Evolutionary conservation across 108 stramenopile genomes (phyloP).

Genomic region (Cyclotella sp.): DNA sequence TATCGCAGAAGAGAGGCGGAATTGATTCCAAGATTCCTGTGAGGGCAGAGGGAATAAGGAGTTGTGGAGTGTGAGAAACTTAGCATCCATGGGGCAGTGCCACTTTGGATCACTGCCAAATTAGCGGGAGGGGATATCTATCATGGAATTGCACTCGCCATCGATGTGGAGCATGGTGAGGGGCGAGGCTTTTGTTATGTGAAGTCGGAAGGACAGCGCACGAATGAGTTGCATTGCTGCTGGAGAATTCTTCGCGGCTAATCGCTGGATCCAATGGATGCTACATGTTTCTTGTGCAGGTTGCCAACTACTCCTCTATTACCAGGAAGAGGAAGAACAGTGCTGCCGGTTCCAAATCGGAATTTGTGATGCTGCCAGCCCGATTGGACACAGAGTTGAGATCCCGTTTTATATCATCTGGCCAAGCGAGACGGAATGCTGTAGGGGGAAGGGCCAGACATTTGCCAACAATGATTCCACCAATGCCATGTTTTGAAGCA

Average conservation of each 20-base stretch:
- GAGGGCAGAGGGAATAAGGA: background rate
- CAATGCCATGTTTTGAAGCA: too few relatives aligned
- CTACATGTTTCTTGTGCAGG: background rate
- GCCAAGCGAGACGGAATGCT: background rate
- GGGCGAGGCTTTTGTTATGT: background rate
- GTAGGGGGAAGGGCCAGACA: too few relatives aligned
- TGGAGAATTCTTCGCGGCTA: too few relatives aligned
- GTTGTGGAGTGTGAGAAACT: constrained; percentile 5
- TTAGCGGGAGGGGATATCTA: constrained; percentile 12
- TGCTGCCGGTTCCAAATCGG: constrained; percentile 15
- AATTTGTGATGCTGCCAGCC: constrained; percentile 2
- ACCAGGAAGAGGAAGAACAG: background rate
- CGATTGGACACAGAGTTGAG: background rate
- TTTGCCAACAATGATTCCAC: too few relatives aligned
- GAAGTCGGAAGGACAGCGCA: constrained; percentile 1
- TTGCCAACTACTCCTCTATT: background rate
- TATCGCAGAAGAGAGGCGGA: background rate
- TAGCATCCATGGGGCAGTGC: background rate
- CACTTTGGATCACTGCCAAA: constrained; percentile 5
- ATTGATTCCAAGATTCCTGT: constrained; percentile 10
- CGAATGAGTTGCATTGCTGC: too few relatives aligned
- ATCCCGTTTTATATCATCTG: background rate
- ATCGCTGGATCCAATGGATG: background rate
- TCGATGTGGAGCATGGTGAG: background rate
- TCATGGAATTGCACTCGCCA: background rate